Conservation (phyloP, 805 yeast species). For the Sugiyamaella marilandica region DNA sequence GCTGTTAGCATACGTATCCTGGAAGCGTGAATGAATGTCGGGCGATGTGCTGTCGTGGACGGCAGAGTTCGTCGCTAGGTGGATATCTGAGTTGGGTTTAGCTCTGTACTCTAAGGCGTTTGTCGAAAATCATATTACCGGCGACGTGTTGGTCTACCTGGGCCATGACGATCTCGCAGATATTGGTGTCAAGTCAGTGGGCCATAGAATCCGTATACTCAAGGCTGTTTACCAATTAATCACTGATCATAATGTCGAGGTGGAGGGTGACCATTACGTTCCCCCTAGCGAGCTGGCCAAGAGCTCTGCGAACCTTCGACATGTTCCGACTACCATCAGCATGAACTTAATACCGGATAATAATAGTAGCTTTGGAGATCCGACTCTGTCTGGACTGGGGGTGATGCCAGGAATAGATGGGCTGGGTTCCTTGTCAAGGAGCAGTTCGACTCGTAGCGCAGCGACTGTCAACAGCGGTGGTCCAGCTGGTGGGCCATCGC, state of each 20-base stretch:
- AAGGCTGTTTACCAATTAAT: constrained; percentile 53
- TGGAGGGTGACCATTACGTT: constrained; percentile 27
- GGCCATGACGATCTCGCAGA: constrained; percentile 69
- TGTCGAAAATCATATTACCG: constrained; percentile 57
- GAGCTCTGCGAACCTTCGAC: not conserved
- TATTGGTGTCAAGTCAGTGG: constrained; percentile 54
- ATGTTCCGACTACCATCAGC: not conserved
- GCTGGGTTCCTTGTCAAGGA: not conserved
- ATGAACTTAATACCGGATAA: not conserved
- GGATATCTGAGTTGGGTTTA: constrained; percentile 22
- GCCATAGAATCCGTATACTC: constrained; percentile 56
- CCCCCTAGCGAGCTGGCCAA: constrained; percentile 29
- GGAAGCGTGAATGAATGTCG: not conserved
- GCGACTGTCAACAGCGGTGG: not conserved
- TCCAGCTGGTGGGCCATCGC: not conserved
- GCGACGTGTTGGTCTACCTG: constrained; percentile 64
- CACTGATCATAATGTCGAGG: constrained; percentile 16
- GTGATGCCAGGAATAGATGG: not conserved
- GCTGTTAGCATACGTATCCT: too few species aligned
- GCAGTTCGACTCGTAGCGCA: not conserved
- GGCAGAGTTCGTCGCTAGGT: constrained; percentile 18
- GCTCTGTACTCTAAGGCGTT: constrained; percentile 21
- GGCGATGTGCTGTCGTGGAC: constrained; percentile 22
- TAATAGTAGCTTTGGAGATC: not conserved
- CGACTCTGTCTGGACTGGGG: not conserved